These are phyloP conservation scores for Botrytis hyacinthi DNA, from an alignment of 2,329 filamentous ascomycete species.

Conservation along the genomic window DNA sequence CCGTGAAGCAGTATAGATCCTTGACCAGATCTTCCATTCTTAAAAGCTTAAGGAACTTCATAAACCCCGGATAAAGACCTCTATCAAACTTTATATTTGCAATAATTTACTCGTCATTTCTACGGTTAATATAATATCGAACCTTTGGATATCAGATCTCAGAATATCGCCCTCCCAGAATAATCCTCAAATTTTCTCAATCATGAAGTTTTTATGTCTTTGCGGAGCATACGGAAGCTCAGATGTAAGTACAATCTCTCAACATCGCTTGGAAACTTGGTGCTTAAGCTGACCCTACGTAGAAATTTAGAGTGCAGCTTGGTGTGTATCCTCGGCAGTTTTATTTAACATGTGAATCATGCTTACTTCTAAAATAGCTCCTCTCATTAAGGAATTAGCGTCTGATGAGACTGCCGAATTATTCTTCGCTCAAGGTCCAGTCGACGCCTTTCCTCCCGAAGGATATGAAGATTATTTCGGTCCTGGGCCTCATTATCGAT, in stretches of 20 bases:
- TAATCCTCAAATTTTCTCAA: neutral
- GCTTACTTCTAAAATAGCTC: slow-evolving; percentile 40
- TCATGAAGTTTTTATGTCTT: slow-evolving; percentile 56
- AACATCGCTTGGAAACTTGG: slow-evolving; percentile 22
- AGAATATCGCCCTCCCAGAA: neutral
- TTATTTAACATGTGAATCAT: slow-evolving; percentile 13
- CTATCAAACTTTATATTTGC: neutral
- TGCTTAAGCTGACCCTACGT: slow-evolving; percentile 22
- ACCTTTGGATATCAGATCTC: neutral
- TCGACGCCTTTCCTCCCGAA: slow-evolving; percentile 49
- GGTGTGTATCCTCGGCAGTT: slow-evolving; percentile 37
- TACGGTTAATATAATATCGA: neutral
- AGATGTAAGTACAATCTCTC: slow-evolving; percentile 43
- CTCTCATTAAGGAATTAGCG: slow-evolving; percentile 49
- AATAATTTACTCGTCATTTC: neutral
- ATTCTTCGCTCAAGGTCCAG: slow-evolving; percentile 52
- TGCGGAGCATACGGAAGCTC: slow-evolving; percentile 58
- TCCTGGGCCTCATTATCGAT: slow-evolving; percentile 53
- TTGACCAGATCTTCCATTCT: neutral
- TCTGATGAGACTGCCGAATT: slow-evolving; percentile 49
- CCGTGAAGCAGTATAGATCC: neutral
- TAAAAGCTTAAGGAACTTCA: neutral
- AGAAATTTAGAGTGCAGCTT: slow-evolving; percentile 58
- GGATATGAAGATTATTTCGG: slow-evolving; percentile 59
- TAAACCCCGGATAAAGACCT: neutral